Conservation (phyloP, 768 basidiomycete species). For the Cantharellus cinnabarinus region DNA sequence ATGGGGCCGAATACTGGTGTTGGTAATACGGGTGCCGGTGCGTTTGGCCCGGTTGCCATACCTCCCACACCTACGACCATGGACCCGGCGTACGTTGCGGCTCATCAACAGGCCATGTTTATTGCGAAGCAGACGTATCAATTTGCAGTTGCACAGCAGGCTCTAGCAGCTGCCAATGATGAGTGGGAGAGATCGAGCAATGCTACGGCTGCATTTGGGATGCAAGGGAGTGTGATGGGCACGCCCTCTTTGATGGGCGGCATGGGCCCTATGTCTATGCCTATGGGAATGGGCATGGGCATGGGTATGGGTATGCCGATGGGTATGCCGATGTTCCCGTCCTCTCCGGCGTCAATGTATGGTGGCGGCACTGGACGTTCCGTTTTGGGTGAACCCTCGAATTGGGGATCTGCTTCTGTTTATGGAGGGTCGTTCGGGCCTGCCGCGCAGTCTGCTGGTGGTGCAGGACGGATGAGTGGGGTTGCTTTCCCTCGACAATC, state of each 20-base stretch:
- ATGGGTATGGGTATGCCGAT: conserved; percentile 7
- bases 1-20: too few relatives aligned
- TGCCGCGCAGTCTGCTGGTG: conserved; percentile 9
- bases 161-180: conserved; percentile 71
- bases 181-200: conserved; percentile 75
- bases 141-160: conserved; percentile 77
- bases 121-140: conserved; percentile 78
- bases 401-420: conserved; percentile 23
- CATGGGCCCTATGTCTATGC: conserved; percentile 20
- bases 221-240: conserved; percentile 17
- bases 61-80: conserved; percentile 8
- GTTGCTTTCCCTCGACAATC: conserved; percentile 1
- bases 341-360: conserved; percentile 34
- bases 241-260: conserved; percentile 19
- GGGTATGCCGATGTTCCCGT: conserved; percentile 21
- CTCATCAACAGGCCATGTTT: conserved; percentile 78
- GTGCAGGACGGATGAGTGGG: neutral
- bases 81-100: conserved; percentile 42
- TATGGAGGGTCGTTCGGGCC: conserved; percentile 50
- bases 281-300: conserved; percentile 15
- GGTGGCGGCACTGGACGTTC: conserved; percentile 17
- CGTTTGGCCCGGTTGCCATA: neutral
- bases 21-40: too few relatives aligned
- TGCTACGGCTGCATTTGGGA: conserved; percentile 21
- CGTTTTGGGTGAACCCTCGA: conserved; percentile 3